Evolutionary conservation across 2,329 filamentous ascomycete species (phyloP).

Genomic region (Fusarium sp.): DNA sequence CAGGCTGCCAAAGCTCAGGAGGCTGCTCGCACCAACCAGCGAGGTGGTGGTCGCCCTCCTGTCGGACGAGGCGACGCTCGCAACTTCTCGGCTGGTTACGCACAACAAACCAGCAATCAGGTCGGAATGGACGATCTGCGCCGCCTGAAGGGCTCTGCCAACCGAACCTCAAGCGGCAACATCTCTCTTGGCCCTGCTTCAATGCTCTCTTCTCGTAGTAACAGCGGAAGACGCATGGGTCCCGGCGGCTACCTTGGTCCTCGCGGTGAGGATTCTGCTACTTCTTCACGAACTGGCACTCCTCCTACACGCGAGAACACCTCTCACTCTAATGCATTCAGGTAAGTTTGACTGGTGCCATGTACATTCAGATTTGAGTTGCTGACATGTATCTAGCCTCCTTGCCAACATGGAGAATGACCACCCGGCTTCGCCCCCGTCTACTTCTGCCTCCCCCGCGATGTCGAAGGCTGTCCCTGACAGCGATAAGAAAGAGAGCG

Average conservation of each 20-base stretch:
- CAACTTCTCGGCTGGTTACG: slow-evolving; percentile 78
- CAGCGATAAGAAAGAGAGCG: slow-evolving; percentile 62
- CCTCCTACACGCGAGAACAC: slow-evolving; percentile 70
- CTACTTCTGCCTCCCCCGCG: slow-evolving; percentile 71
- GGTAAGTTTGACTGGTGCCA: slow-evolving; percentile 64
- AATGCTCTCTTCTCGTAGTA: slow-evolving; percentile 88
- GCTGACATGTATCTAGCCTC: slow-evolving; percentile 51
- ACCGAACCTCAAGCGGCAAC: slow-evolving; percentile 68
- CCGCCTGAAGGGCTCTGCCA: slow-evolving; percentile 73
- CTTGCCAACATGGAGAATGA: slow-evolving; percentile 69
- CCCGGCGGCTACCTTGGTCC: slow-evolving; percentile 77
- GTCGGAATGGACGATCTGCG: slow-evolving; percentile 92
- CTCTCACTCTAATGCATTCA: slow-evolving; percentile 88
- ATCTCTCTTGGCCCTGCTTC: slow-evolving; percentile 81
- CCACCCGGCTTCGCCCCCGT: slow-evolving; percentile 74
- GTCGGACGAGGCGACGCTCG: slow-evolving; percentile 88
- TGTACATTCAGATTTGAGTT: neutral
- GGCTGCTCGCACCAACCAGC: slow-evolving; percentile 65
- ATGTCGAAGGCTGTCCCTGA: slow-evolving; percentile 69
- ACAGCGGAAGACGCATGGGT: slow-evolving; percentile 84
- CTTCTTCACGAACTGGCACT: slow-evolving; percentile 89
- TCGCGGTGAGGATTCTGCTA: slow-evolving; percentile 82
- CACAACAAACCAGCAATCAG: slow-evolving; percentile 78
- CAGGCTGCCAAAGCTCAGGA: slow-evolving; percentile 85
- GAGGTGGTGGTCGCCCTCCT: slow-evolving; percentile 74